Base-by-base conservation (phyloP, 192 early-diverging fungal genomes). In the Linnemannia elongata region DNA sequence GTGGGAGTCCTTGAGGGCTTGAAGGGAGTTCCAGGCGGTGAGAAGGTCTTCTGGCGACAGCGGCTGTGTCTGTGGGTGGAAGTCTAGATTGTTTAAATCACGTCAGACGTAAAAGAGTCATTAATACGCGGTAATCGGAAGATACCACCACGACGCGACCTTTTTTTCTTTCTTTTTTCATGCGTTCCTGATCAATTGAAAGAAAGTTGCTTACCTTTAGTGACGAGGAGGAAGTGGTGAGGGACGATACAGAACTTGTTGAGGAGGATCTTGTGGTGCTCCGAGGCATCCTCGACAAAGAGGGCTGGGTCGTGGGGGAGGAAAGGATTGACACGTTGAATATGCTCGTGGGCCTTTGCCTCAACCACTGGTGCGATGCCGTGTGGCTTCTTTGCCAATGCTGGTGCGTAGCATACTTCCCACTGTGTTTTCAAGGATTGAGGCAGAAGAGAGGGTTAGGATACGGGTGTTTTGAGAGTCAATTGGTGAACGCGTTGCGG, bases 181-280 rank as follows among this genome's bases (percentile, higher is more conserved):
- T 45, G 44, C 9, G 57, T 36, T 39, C 6, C 38, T n/a, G n/a
- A 77, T 76, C 35, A 49, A 20, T 4, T 24, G 63, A 79, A 8
- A 30, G 39, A 52, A 27, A 4, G 1, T 35, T 72, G 30, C 2
- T 39, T 88, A 92, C 92, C 91, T 87, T 94, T 94, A 0, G 93
- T 93, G 10, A 91, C 85, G 38, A 94, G 49, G 5, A 94, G 75
- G 24, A 92, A 73, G 78, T 94, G 93, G 3, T 88, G 66, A 6
- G 92, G 90, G 42, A 93, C 87, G 47, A 93, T 81, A 42, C 89
- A 88, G 81, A 89, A 94, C 75, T 94, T 94, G 83, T 94, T 94
- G 30, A 94, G 79, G 12, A 94, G 44, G 39, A 93, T 69, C 66
- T 85, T 81, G 74, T 89, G 81, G 45, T 90, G 78, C 1, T 88